Evolutionary conservation across 768 basidiomycete genomes (phyloP).

Genomic region (Nidula microcarpa): DNA sequence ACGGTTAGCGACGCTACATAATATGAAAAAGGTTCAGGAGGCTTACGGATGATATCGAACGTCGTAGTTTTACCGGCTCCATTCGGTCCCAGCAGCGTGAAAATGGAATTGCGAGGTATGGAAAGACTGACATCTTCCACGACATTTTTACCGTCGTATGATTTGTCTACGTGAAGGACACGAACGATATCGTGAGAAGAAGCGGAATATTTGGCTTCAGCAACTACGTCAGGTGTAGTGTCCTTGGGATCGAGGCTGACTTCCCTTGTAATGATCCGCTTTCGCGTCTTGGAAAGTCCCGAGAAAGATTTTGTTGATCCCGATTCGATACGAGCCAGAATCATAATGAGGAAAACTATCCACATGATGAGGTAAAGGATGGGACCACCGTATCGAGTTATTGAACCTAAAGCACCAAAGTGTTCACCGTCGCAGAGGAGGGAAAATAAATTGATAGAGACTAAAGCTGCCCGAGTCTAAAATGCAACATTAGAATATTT

Average conservation of each 20-base stretch:
- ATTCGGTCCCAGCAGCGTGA: conserved; percentile 60
- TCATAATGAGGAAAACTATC: conserved; percentile 41
- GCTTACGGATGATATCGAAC: conserved; percentile 59
- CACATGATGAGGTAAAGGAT: conserved; percentile 55
- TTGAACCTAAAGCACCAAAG: conserved; percentile 31
- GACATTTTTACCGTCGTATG: conserved; percentile 40
- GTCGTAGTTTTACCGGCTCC: conserved; percentile 67
- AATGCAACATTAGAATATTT: neutral
- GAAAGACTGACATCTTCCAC: conserved; percentile 61
- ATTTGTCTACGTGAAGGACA: conserved; percentile 47
- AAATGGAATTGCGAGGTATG: conserved; percentile 45
- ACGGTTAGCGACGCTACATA: neutral
- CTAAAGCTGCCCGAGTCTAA: conserved; percentile 31
- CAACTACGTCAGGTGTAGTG: conserved; percentile 36
- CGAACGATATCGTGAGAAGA: conserved; percentile 44
- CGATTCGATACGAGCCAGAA: conserved; percentile 57
- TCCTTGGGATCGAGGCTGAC: no score
- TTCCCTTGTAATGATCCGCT: no score
- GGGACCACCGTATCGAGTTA: conserved; percentile 56
- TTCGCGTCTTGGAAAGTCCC: conserved; percentile 12
- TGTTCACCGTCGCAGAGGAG: conserved; percentile 51
- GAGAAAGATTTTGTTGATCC: conserved; percentile 41
- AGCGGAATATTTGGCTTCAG: conserved; percentile 37
- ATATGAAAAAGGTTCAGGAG: neutral
- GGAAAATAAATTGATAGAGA: conserved; percentile 77